Base-by-base conservation (phyloP, 2,329 filamentous ascomycete species). In the Fusarium sp. region DNA sequence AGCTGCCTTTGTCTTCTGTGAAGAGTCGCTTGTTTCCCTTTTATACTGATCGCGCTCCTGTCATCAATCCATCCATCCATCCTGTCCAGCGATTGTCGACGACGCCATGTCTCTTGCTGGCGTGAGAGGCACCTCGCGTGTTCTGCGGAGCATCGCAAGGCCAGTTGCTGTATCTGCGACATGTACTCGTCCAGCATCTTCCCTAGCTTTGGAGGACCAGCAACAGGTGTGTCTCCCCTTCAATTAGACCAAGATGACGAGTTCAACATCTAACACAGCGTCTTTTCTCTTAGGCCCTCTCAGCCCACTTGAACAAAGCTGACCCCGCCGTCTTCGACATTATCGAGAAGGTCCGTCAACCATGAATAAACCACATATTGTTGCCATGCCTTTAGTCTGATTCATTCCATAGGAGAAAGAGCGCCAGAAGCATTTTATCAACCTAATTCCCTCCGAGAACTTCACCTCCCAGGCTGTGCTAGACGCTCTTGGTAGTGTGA, bases 341-440 rank as follows among this genome's bases (percentile, higher is more conserved):
- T 74, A 89, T 98, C 72, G 91, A 97, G 79, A 95, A 94, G 86
- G 94, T 96, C 81, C 74, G 79, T 63, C 39, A 51, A 36, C 17
- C 51, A 10, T 45, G 32, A 36, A 24, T 44, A 15, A 30, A 26
- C 42, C 11, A 10, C n/a, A n/a, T 20, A 17, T 6, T 12, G 12
- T 20, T n/a, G 17, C 28, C 19, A 15, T 17, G 7, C 10, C 15
- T 17, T n/a, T 23, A 40, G 52, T 32, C 50, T 62, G 34, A 67
- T 24, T 10, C 12, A 34, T 20, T 26, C 12, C 47, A 12, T 34
- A 97, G 93, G 96, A 99, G 85, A 98, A 98, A 88, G 87, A 87
- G 71, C 88, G 96, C 72, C 96, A 99, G 81, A 97, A 97, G 81
- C 94, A 98, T 80, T 99, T 97, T 76, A 97, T 99, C 83, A 98